Percentiles rank a stretch among this genome's conserved stretches.
Conservation (phyloP, 768 basidiomycete genomes). For the Suillus americanus region DNA sequence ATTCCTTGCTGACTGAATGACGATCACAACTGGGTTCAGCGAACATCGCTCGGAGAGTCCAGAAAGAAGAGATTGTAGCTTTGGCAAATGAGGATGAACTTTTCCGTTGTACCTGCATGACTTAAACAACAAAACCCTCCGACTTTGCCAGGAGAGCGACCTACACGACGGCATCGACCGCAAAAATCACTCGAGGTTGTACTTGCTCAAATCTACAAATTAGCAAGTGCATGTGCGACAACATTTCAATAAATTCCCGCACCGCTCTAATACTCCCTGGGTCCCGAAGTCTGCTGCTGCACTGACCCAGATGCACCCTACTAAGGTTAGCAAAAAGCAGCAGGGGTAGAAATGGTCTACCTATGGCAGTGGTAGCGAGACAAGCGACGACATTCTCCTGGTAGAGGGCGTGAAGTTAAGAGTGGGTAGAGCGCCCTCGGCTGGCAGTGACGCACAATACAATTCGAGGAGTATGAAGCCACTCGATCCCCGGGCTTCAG, state of each 20-base stretch:
- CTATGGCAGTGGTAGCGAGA: constrained; percentile 68
- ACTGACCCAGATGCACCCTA: constrained; percentile 77
- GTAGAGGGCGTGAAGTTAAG: not conserved
- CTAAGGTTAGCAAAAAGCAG: not conserved
- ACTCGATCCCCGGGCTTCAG: constrained; percentile 68
- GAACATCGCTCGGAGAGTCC: constrained; percentile 43
- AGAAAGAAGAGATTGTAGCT: constrained; percentile 56
- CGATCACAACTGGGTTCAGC: constrained; percentile 49
- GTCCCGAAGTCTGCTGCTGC: constrained; percentile 84
- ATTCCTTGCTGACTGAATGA: constrained; percentile 47
- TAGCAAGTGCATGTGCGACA: constrained; percentile 9
- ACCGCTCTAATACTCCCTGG: constrained; percentile 75
- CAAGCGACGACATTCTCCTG: constrained; percentile 71
- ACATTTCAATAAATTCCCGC: constrained; percentile 14
- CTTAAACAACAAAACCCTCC: not conserved
- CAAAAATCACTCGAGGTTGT: constrained; percentile 68
- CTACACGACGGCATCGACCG: constrained; percentile 70
- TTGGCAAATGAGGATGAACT: constrained; percentile 64
- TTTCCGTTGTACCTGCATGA: constrained; percentile 65
- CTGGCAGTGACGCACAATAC: constrained; percentile 53
- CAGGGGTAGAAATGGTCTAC: constrained; percentile 17
- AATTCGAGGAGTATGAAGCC: constrained; percentile 77
- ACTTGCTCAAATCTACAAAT: constrained; percentile 70
- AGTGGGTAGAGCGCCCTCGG: constrained; percentile 12
- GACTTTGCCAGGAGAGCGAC: constrained; percentile 20